These are phyloP conservation scores for Tubosaeta brunneosetosa DNA, from an alignment of 768 basidiomycete genomes.

Conservation along the genomic window DNA sequence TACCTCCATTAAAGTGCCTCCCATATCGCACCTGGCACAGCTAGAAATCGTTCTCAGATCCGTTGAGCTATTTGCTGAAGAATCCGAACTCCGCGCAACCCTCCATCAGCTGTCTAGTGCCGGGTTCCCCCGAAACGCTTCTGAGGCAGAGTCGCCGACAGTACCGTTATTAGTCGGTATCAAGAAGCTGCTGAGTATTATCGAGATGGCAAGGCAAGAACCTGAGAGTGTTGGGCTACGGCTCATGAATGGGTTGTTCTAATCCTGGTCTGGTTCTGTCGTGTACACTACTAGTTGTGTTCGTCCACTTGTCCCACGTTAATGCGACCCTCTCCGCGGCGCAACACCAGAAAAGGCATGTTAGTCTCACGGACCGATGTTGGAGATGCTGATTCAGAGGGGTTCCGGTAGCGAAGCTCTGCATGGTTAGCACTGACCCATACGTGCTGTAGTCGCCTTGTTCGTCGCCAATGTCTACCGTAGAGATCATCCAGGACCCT, in stretches of 20 bases:
- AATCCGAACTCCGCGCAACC: constrained; percentile 51
- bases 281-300: neutral
- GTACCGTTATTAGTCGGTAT: constrained; percentile 75
- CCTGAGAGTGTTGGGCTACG: constrained; percentile 76
- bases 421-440: constrained; percentile 4
- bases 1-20: constrained; percentile 77
- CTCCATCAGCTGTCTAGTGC: constrained; percentile 68
- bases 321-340: too few species aligned
- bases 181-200: constrained; percentile 85
- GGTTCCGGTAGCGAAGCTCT: constrained; percentile 2
- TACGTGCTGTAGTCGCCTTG: neutral
- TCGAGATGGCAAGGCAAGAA: constrained; percentile 98
- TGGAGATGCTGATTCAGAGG: constrained; percentile 9
- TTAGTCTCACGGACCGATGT: constrained; percentile 17
- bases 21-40: constrained; percentile 64
- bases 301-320: too few species aligned
- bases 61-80: constrained; percentile 64
- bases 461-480: constrained; percentile 18
- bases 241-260: constrained; percentile 56
- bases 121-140: constrained; percentile 50
- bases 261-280: constrained; percentile 9
- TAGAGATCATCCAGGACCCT: constrained; percentile 37
- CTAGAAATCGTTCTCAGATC: constrained; percentile 78
- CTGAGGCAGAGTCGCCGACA: constrained; percentile 39
- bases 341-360: constrained; percentile 18